phyloP scores from a whole-genome alignment of 2,329 filamentous ascomycete species.

The Colletotrichum abscissum region DNA sequence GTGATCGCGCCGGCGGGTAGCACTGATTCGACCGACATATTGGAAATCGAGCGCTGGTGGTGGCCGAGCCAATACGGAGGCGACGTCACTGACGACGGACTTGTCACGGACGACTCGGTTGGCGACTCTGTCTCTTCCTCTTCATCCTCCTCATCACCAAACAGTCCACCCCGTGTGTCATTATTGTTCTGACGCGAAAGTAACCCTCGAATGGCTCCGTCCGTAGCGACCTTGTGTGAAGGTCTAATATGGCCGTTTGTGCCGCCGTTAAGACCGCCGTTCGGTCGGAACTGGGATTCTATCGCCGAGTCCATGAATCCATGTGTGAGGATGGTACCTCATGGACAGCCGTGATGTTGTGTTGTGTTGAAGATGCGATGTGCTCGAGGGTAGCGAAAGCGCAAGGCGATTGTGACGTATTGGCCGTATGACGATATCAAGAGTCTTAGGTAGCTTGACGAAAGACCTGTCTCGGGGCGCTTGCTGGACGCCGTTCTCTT shows the following conservation, averaged over 20 bases:
- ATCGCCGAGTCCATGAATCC: conserved; percentile 37
- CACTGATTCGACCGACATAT: conserved; percentile 59
- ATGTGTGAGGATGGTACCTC: conserved; percentile 34
- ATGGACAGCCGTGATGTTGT: conserved; percentile 12
- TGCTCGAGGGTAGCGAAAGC: not conserved
- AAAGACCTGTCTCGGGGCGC: conserved; percentile 23
- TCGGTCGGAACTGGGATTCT: conserved; percentile 30
- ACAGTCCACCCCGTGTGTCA: conserved; percentile 18
- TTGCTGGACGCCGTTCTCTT: conserved; percentile 20
- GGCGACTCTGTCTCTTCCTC: conserved; percentile 24
- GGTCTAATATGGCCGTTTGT: conserved; percentile 21
- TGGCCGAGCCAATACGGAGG: conserved; percentile 58
- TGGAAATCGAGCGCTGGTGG: conserved; percentile 52
- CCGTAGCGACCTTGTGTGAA: conserved; percentile 9
- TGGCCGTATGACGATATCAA: conserved; percentile 23
- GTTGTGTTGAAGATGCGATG: not conserved
- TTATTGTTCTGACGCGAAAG: conserved; percentile 30
- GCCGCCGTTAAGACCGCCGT: conserved; percentile 25
- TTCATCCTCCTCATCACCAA: conserved; percentile 28
- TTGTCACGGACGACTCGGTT: conserved; percentile 25
- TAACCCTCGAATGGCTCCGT: conserved; percentile 19
- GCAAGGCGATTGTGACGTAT: conserved; percentile 26
- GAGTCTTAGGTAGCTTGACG: not conserved
- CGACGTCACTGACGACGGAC: conserved; percentile 44
- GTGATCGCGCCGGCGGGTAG: conserved; percentile 67